Percentiles rank a stretch among this genome's conserved stretches.
Conservation (phyloP, 371 early-diverging fungal genomes). For the Rhizopus microsporus region DNA sequence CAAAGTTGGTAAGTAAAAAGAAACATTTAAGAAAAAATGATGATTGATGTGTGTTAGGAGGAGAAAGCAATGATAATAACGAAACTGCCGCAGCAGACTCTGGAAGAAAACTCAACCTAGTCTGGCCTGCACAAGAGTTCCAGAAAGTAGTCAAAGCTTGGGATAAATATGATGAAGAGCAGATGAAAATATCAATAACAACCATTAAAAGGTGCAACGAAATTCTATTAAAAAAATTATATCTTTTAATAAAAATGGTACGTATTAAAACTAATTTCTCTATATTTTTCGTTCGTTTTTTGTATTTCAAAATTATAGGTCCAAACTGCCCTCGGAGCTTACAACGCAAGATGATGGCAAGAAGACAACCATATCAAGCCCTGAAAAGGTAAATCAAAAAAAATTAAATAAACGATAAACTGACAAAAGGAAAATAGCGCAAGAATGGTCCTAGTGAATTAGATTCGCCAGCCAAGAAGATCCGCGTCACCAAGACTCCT, state of each 20-base stretch:
- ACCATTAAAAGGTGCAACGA: conserved; percentile 23
- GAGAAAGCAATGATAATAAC: not conserved
- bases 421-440: no score
- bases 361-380: not conserved
- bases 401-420: no score
- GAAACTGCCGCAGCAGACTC: not conserved
- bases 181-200: conserved; percentile 64
- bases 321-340: not conserved
- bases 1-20: conserved; percentile 33
- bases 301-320: conserved; percentile 2
- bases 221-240: conserved; percentile 3
- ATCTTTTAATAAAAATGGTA: conserved; percentile 7
- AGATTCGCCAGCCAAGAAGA: no score
- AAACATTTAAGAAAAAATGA: not conserved
- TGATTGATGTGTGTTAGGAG: not conserved
- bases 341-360: not conserved
- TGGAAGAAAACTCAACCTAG: conserved; percentile 66
- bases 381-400: not conserved
- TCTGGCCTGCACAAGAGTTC: conserved; percentile 80
- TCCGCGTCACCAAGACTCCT: no score
- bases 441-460: no score
- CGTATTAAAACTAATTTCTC: conserved; percentile 5
- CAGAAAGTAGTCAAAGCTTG: conserved; percentile 70
- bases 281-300: not conserved
- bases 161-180: conserved; percentile 69